Conservation (phyloP, 1,139 yeast species). For the Protomyces arabidopsidicola region DNA sequence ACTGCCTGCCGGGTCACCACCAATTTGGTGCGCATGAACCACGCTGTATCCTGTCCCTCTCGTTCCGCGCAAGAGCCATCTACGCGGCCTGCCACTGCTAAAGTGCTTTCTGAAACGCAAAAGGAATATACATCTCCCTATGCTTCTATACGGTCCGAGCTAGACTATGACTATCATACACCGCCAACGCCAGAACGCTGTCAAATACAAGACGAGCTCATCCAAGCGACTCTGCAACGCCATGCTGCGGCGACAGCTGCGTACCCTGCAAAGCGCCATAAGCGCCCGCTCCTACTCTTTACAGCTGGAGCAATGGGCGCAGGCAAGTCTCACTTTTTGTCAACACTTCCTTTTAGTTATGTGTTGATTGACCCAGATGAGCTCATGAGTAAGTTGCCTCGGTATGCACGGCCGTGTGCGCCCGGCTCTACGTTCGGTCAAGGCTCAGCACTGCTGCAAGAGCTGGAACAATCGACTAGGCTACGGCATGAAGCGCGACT, state of each 20-base stretch:
- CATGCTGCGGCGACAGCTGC: background rate
- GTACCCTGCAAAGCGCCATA: background rate
- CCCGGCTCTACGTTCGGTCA: background rate
- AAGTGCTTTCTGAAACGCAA: background rate
- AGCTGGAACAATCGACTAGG: constrained; percentile 8
- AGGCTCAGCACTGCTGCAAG: background rate
- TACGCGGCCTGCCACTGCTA: background rate
- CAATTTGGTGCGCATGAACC: background rate
- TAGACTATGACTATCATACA: constrained; percentile 15
- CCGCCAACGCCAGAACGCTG: background rate
- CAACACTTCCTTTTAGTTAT: constrained; percentile 14
- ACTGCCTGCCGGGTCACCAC: background rate
- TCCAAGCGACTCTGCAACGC: constrained; percentile 1
- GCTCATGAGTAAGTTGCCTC: constrained; percentile 16
- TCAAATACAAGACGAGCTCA: constrained; percentile 14
- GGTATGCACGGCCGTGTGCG: background rate
- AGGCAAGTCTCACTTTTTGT: constrained; percentile 17
- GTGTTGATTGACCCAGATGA: constrained; percentile 24
- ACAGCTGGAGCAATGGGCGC: constrained; percentile 27
- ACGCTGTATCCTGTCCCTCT: background rate
- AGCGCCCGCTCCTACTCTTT: constrained; percentile 9
- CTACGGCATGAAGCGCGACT: constrained; percentile 20
- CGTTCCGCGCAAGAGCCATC: background rate
- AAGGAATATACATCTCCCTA: constrained; percentile 3
- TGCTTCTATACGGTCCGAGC: background rate